A percentile compares a stretch with the other conserved stretches of the same genome.
These are phyloP conservation scores for Phytophthora europaea DNA, from an alignment of 352 stramenopile genomes.

Conservation along the genomic window DNA sequence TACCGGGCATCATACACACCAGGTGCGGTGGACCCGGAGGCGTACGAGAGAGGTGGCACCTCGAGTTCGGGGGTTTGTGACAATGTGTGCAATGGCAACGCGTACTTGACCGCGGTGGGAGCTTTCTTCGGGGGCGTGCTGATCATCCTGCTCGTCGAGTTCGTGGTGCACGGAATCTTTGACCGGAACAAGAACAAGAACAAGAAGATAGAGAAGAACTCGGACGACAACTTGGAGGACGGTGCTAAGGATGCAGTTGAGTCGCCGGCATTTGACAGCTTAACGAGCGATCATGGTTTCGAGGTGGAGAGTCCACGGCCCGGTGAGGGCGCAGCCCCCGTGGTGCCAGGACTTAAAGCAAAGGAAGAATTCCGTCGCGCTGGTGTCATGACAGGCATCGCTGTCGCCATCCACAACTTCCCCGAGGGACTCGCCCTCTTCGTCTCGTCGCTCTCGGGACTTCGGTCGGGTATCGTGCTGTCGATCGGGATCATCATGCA, in stretches of 20 bases:
- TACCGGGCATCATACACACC: conserved; percentile 65
- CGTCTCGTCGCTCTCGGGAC: conserved; percentile 92
- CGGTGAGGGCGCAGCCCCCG: not conserved
- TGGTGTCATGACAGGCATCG: conserved; percentile 94
- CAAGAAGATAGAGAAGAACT: not conserved
- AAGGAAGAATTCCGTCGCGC: conserved; percentile 80
- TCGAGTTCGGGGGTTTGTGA: conserved; percentile 56
- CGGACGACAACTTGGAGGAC: conserved; percentile 7
- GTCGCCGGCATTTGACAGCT: conserved; percentile 2
- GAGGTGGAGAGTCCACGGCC: not conserved
- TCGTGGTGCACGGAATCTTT: conserved; percentile 58
- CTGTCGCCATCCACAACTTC: conserved; percentile 98
- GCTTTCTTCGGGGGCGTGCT: conserved; percentile 66
- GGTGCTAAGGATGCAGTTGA: conserved; percentile 10
- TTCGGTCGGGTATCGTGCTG: conserved; percentile 90
- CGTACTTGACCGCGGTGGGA: conserved; percentile 60
- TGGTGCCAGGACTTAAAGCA: conserved; percentile 17
- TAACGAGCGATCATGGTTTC: not conserved
- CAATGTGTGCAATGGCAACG: conserved; percentile 64
- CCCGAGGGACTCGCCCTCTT: conserved; percentile 97
- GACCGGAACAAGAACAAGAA: conserved; percentile 30
- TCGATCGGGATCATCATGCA: conserved; percentile 97
- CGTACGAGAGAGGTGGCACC: conserved; percentile 64
- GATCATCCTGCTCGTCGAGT: conserved; percentile 80
- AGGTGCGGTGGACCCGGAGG: conserved; percentile 62